Base-by-base conservation (phyloP, 148 eudicot species). In the Rheum nobile region DNA sequence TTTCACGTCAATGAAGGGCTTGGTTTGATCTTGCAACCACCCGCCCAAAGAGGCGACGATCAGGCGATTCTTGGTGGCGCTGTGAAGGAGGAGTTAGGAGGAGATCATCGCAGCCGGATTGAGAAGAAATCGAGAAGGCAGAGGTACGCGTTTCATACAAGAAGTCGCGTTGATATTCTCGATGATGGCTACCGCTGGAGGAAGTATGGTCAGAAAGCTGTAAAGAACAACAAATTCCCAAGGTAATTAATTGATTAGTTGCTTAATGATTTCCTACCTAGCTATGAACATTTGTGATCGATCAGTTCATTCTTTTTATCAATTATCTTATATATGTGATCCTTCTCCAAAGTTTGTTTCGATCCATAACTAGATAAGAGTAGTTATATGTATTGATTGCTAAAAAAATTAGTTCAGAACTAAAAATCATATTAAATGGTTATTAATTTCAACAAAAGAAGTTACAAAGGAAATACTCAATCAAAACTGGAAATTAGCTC, bases 121-220 rank as follows among this genome's bases (percentile, higher is more conserved):
- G 70, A 72, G 21, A 82, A 79, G 79, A 82, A 82, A 71, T 8
- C 52, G 3, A 82, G 43, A 44, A 79, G 73, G 73, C 82, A 76
- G 55, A 79, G 79, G 42, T 79, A 31, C 44, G 82, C 82, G 10
- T 82, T 82, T 74, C 85, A 82, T 74, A 82, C 85, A n/a, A 79
- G 85, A 50, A 82, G 82, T 29, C 78, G 77, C 1, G 82, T 82
- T 17, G 85, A 82, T 74, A 77, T 82, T 61, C 85, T 82, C 46
- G 85, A 82, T 17, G 85, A 82, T 71, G 85, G 85, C 11, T 82
- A 82, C 71, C 80, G 85, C n/a, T 82, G 85, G 85, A 79, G 85
- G 22, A 82, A 82, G 71, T 82, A 82, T 38, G 85, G 85, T 17
- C 85, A 82, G 77, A 82, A 82, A 68, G 79, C 82, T 29, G 85